Evolutionary conservation across 2,329 filamentous ascomycete species (phyloP).

Genomic region (Colletotrichum simmondsii): DNA sequence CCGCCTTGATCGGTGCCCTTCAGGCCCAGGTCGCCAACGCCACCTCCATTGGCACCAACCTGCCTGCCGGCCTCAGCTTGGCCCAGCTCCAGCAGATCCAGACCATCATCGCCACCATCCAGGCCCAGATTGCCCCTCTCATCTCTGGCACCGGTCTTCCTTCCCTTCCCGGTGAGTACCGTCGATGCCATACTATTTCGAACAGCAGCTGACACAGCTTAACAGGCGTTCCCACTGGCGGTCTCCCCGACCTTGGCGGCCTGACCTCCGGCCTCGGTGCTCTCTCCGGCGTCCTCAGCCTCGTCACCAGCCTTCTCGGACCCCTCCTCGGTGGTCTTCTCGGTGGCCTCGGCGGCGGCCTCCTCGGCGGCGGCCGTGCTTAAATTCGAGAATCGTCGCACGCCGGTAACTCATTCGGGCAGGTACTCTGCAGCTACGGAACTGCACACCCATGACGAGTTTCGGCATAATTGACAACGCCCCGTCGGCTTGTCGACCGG

Average conservation of each 20-base stretch:
- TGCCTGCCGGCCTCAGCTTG: not conserved
- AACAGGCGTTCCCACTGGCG: not conserved
- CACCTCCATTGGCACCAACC: not conserved
- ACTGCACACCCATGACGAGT: constrained; percentile 19
- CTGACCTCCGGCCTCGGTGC: not conserved
- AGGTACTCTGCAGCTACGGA: constrained; percentile 21
- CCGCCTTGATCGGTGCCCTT: not conserved
- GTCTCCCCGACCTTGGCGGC: not conserved
- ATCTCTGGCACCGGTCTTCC: not conserved
- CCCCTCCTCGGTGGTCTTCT: not conserved
- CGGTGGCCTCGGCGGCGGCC: not conserved
- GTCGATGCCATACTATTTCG: not conserved
- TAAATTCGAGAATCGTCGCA: constrained; percentile 1
- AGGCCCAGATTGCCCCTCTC: not conserved
- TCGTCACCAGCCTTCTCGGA: not conserved
- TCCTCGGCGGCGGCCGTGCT: not conserved
- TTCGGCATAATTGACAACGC: not conserved
- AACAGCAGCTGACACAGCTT: not conserved
- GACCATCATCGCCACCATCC: not conserved
- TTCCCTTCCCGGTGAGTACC: not conserved
- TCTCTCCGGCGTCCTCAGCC: not conserved
- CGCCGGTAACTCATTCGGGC: constrained; percentile 22
- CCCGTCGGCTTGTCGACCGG: not conserved
- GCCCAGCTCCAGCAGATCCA: not conserved
- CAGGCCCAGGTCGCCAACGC: not conserved